Percentiles rank a stretch among this genome's conserved stretches.
These are phyloP conservation scores for Uncinocarpus reesii DNA, from an alignment of 2,329 filamentous ascomycete species.

Conservation along the genomic window DNA sequence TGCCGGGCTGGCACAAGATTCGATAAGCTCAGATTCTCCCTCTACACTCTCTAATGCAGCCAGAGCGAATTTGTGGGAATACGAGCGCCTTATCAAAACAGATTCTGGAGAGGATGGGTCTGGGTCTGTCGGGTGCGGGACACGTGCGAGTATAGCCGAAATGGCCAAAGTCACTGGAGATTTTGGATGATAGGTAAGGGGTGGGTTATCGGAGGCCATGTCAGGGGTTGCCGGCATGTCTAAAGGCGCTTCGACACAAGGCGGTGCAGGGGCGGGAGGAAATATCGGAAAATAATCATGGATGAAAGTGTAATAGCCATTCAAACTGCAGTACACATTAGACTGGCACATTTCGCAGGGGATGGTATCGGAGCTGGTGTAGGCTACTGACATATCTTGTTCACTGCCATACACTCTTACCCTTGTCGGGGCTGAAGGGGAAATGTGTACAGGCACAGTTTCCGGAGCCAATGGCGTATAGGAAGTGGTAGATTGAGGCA, in stretches of 20 bases:
- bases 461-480: constrained; percentile 24
- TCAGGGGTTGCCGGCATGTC: constrained; percentile 23
- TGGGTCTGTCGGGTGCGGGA: constrained; percentile 34
- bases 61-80: constrained; percentile 34
- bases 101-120: constrained; percentile 29
- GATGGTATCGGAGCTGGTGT: neutral
- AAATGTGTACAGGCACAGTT: constrained; percentile 22
- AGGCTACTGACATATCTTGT: constrained; percentile 31
- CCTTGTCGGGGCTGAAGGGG: constrained; percentile 19
- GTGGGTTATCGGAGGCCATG: constrained; percentile 25
- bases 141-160: constrained; percentile 34
- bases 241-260: constrained; percentile 27
- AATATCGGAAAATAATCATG: constrained; percentile 39
- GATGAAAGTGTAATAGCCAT: constrained; percentile 39
- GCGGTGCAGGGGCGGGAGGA: constrained; percentile 28
- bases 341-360: neutral
- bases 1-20: constrained; percentile 33
- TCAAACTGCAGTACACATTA: constrained; percentile 28
- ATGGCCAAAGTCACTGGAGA: constrained; percentile 38
- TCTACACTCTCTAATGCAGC: constrained; percentile 33
- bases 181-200: constrained; percentile 28
- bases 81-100: constrained; percentile 29
- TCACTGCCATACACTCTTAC: constrained; percentile 35
- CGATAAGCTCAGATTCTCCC: constrained; percentile 34
- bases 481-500: constrained; percentile 20